Base-by-base conservation (phyloP, 2,329 filamentous ascomycete species). In the Paraphoma chrysanthemicola region DNA sequence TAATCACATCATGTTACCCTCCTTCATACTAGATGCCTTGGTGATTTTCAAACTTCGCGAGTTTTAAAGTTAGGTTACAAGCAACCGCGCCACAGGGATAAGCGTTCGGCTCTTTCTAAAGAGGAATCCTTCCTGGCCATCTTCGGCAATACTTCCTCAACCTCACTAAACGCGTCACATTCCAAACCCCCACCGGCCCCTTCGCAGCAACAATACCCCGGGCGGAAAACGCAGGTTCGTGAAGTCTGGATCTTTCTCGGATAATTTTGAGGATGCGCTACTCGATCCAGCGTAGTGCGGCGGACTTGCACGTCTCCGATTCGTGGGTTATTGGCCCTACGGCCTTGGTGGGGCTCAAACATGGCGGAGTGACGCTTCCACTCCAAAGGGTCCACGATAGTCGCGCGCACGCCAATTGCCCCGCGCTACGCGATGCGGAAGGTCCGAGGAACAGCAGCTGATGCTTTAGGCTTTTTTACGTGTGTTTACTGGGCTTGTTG, bases 371-470 rank as follows among this genome's bases (percentile, higher is more conserved):
- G n/a, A 51, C n/a, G 31, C 23, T 28, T 11, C 29, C 29, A 28
- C 18, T 38, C 42, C 30, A 51, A 44, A 38, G 42, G 43, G 49
- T 31, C 50, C 43, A 52, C 33, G 43, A 52, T 52, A 43, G 33
- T 46, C 38, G 9, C 16, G 42, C 42, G 42, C 28, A 18, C 17
- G 28, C 42, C 8, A 23, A 44, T 8, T 52, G 50, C 50, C 50
- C 50, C 50, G 50, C 50, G 44, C 43, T 46, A 46, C 50, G 42
- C 50, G 43, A 46, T 30, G 31, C 23, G 43, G 49, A 51, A 51
- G 49, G 30, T 45, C 49, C 49, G 49, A 45, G 42, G 30, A 16
- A 41, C 30, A 41, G 43, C 50, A 52, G 43, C 43, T 52, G 50
- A 52, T 52, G 41, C 11, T 16, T 42, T 42, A 42, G 12, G 8